Percentiles rank a stretch among this genome's conserved stretches.
Evolutionary conservation across 108 stramenopile species (phyloP).

Genomic region (Poteriospumella lacustris): DNA sequence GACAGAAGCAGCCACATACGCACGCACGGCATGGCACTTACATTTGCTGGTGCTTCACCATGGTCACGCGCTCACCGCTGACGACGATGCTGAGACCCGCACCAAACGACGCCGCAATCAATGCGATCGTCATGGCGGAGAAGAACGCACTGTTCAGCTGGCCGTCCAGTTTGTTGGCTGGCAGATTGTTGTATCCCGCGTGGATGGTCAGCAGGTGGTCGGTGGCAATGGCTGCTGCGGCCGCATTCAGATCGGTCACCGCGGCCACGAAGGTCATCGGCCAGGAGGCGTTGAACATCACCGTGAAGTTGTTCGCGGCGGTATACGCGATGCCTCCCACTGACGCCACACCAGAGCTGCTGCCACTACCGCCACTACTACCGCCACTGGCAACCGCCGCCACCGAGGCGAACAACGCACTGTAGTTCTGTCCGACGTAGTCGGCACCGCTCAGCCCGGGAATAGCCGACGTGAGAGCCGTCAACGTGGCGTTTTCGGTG

Average conservation of each 20-base stretch:
- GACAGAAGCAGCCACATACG: no score
- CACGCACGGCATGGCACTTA: no score
- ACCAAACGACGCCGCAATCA: constrained; percentile 3
- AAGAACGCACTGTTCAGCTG: constrained; percentile 12
- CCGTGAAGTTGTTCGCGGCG: neutral
- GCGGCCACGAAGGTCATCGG: neutral
- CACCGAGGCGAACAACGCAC: neutral
- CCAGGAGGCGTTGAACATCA: constrained; percentile 24
- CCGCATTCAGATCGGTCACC: neutral
- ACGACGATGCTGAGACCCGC: constrained; percentile 21
- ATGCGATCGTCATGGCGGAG: neutral
- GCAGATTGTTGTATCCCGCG: neutral
- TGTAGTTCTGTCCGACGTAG: constrained; percentile 22
- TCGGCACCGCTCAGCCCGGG: neutral
- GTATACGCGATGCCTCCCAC: neutral
- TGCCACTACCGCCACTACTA: no score
- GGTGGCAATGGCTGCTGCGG: neutral
- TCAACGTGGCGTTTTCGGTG: neutral
- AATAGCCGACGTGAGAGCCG: neutral
- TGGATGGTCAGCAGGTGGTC: neutral
- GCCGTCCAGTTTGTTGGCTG: neutral
- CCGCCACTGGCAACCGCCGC: neutral
- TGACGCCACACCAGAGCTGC: neutral
- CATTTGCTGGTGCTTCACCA: constrained; percentile 32
- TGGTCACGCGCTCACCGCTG: constrained; percentile 12